Evolutionary conservation across 169 alveolate genomes (phyloP).

Genomic region (Cryptosporidium sp.): DNA sequence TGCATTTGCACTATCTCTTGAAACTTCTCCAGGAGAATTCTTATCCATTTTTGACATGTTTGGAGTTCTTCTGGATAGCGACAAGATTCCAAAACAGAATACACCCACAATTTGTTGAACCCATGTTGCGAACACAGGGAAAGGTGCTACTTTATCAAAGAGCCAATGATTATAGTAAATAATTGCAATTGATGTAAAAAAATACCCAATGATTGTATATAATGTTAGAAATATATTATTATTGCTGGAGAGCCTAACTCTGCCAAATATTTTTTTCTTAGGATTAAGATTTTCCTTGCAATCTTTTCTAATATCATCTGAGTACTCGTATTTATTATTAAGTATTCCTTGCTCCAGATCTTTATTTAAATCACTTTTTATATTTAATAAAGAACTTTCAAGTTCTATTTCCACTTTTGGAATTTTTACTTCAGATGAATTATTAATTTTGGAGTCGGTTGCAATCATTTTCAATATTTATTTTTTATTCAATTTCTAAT

Average conservation of each 20-base stretch:
- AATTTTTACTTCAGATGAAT: conserved; percentile 2
- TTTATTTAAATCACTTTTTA: not conserved
- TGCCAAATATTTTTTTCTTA: not conserved
- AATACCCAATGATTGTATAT: conserved; percentile 61
- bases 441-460: conserved; percentile 12
- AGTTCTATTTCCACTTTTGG: not conserved
- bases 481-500: not conserved
- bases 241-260: conserved; percentile 26
- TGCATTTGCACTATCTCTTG: conserved; percentile 2
- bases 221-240: conserved; percentile 41
- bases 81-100: conserved; percentile 47
- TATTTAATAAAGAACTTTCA: not conserved
- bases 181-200: conserved; percentile 69
- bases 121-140: conserved; percentile 75
- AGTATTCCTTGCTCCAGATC: conserved; percentile 30
- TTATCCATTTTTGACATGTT: conserved; percentile 23
- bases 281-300: not conserved
- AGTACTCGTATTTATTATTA: not conserved
- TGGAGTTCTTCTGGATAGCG: conserved; percentile 51
- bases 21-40: not conserved
- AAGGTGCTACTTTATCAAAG: conserved; percentile 69
- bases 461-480: conserved; percentile 7
- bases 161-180: conserved; percentile 69
- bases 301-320: not conserved
- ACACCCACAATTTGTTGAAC: conserved; percentile 70